These are phyloP conservation scores for Neofusicoccum kwambonambiense DNA, from an alignment of 2,329 filamentous ascomycete species.

Conservation along the genomic window DNA sequence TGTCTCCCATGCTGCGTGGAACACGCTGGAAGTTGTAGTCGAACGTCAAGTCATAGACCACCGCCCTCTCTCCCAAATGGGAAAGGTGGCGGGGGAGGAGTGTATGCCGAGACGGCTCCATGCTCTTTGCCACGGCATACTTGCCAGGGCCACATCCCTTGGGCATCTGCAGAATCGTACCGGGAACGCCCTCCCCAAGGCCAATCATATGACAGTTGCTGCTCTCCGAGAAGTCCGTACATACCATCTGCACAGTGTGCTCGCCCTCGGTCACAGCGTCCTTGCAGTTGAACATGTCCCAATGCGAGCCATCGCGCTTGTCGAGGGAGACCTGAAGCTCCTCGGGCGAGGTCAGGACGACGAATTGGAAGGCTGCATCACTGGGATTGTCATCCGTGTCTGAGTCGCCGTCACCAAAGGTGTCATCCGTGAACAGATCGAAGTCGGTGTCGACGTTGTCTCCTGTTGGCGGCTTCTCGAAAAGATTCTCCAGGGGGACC, in stretches of 20 bases:
- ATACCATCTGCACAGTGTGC: constrained; percentile 41
- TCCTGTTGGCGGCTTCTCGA: constrained; percentile 33
- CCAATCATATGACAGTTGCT: constrained; percentile 42
- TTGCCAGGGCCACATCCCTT: constrained; percentile 39
- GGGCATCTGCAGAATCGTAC: constrained; percentile 46
- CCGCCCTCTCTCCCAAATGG: constrained; percentile 21
- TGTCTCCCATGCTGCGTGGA: constrained; percentile 17
- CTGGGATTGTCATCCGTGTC: constrained; percentile 24
- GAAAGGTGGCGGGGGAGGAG: constrained; percentile 23
- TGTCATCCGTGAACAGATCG: constrained; percentile 23
- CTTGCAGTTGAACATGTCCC: constrained; percentile 43
- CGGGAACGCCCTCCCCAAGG: constrained; percentile 36
- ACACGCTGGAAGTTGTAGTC: constrained; percentile 21
- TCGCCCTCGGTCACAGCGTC: constrained; percentile 27
- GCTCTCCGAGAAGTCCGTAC: constrained; percentile 32
- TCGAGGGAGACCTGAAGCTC: constrained; percentile 36
- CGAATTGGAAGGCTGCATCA: constrained; percentile 34
- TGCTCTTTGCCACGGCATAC: constrained; percentile 40
- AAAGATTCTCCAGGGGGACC: constrained; percentile 38
- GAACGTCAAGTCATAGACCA: constrained; percentile 22
- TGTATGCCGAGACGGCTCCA: constrained; percentile 25
- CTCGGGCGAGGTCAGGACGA: constrained; percentile 34
- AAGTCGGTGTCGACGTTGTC: constrained; percentile 33
- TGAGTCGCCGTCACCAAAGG: constrained; percentile 17
- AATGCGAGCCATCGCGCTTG: constrained; percentile 47